Evolutionary conservation across 108 stramenopile species (phyloP).

Genomic region (Fragilaria crotonensis): DNA sequence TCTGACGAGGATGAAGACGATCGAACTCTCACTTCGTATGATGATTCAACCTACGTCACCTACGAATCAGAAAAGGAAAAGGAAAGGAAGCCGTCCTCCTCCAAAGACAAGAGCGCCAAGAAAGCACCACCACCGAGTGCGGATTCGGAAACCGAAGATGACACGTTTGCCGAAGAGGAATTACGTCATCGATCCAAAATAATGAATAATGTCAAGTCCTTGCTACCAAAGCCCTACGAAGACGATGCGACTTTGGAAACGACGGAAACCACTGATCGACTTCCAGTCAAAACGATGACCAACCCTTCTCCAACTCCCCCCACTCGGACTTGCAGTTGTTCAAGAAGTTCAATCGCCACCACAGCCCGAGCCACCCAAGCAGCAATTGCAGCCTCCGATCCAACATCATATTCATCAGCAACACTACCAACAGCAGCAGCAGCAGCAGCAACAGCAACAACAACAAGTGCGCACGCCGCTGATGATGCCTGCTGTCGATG

Average conservation of each 20-base stretch:
- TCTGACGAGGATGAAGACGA: constrained; percentile 68
- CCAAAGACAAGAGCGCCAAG: constrained; percentile 15
- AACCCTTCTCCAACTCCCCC: constrained; percentile 17
- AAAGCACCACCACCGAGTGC: constrained; percentile 16
- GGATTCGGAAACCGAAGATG: constrained; percentile 20
- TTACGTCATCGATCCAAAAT: constrained; percentile 4
- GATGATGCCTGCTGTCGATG: constrained; percentile 7
- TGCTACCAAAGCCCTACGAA: constrained; percentile 30
- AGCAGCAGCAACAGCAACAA: too few species aligned
- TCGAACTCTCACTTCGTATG: constrained; percentile 29
- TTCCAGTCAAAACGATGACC: constrained; percentile 11
- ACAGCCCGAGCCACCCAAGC: constrained; percentile 5
- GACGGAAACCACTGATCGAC: constrained; percentile 28
- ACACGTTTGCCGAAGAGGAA: constrained; percentile 11
- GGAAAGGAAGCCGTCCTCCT: constrained; percentile 11
- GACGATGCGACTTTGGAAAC: constrained; percentile 60
- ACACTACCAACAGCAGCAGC: too few species aligned
- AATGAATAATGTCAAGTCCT: constrained; percentile 1
- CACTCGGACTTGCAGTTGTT: constrained; percentile 14
- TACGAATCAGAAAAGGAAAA: constrained; percentile 36
- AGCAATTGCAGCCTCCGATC: constrained; percentile 12
- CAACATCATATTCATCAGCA: neutral
- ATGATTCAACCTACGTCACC: constrained; percentile 72
- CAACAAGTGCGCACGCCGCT: constrained; percentile 3
- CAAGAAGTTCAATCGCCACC: constrained; percentile 22